These are phyloP conservation scores for Saururus chinensis DNA, from an alignment of 164 flowering plant genomes.

Conservation along the genomic window DNA sequence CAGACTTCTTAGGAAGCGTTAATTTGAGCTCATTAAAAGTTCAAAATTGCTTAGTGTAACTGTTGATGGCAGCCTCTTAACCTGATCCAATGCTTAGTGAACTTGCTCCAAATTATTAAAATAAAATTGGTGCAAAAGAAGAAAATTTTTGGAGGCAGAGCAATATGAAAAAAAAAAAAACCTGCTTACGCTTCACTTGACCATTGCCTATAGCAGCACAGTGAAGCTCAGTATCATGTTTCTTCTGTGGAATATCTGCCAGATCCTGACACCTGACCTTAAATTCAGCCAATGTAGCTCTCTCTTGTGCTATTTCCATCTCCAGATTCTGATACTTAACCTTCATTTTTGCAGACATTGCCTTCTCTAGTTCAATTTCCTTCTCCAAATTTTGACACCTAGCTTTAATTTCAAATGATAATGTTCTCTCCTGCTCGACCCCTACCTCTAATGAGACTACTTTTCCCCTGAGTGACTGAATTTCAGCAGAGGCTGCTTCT, in stretches of 20 bases:
- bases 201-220: conserved; percentile 20
- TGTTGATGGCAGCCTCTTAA: too few relatives aligned
- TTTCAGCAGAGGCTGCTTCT: conserved; percentile 35
- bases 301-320: conserved; percentile 41
- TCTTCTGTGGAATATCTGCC: conserved; percentile 35
- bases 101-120: too few relatives aligned
- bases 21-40: too few relatives aligned
- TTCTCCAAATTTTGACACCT: conserved; percentile 49
- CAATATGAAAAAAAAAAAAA: neutral
- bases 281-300: conserved; percentile 29
- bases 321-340: conserved; percentile 38
- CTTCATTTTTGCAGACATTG: conserved; percentile 25
- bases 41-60: too few relatives aligned
- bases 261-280: conserved; percentile 31
- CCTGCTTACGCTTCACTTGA: conserved; percentile 62
- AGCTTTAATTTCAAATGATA: conserved; percentile 25
- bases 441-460: conserved; percentile 38
- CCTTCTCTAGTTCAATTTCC: conserved; percentile 45
- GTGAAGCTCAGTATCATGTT: conserved; percentile 22
- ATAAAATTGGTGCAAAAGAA: too few relatives aligned
- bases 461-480: conserved; percentile 28
- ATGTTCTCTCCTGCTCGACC: conserved; percentile 37
- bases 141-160: neutral
- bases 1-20: too few relatives aligned
- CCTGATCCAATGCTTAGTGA: too few relatives aligned